phyloP scores from a whole-genome alignment of 31 red algal genomes.

The Endocladia muricata region DNA sequence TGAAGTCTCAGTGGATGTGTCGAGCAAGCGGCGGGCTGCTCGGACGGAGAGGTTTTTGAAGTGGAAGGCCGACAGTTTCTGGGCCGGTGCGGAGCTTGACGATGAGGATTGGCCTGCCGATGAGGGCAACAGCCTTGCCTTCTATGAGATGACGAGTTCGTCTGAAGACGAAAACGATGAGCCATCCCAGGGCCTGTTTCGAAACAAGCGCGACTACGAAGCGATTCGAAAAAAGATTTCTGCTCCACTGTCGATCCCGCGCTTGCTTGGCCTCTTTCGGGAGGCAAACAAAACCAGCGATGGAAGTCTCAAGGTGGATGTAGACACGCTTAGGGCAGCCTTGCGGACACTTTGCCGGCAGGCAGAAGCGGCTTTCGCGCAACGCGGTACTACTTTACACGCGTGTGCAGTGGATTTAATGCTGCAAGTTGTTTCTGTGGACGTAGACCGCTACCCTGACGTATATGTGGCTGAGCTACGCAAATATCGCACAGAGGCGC shows the following conservation, averaged over 20 bases:
- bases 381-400: not conserved
- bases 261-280: slow-evolving; percentile 17
- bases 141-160: slow-evolving; percentile 24
- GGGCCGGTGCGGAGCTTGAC: not conserved
- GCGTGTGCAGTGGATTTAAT: not conserved
- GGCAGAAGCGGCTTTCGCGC: slow-evolving; percentile 15
- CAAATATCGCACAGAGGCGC: slow-evolving; percentile 11
- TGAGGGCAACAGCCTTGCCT: slow-evolving; percentile 46
- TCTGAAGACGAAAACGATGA: slow-evolving; percentile 11
- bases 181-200: not conserved
- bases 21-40: not conserved
- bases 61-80: too few species aligned
- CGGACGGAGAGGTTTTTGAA: not conserved
- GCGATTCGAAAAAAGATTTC: slow-evolving; percentile 39
- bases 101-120: slow-evolving; percentile 36
- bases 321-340: slow-evolving; percentile 16
- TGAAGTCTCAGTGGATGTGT: too few species aligned
- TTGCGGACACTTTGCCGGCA: slow-evolving; percentile 27
- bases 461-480: slow-evolving; percentile 16
- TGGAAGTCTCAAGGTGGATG: slow-evolving; percentile 20
- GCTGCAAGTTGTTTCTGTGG: slow-evolving; percentile 11
- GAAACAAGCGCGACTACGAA: slow-evolving; percentile 6
- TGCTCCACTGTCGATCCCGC: slow-evolving; percentile 46
- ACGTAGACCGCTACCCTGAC: slow-evolving; percentile 7
- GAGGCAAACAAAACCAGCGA: slow-evolving; percentile 36